These are phyloP conservation scores for Acaromyces ingoldii DNA, from an alignment of 1,284 basidiomycete genomes.

Conservation along the genomic window DNA sequence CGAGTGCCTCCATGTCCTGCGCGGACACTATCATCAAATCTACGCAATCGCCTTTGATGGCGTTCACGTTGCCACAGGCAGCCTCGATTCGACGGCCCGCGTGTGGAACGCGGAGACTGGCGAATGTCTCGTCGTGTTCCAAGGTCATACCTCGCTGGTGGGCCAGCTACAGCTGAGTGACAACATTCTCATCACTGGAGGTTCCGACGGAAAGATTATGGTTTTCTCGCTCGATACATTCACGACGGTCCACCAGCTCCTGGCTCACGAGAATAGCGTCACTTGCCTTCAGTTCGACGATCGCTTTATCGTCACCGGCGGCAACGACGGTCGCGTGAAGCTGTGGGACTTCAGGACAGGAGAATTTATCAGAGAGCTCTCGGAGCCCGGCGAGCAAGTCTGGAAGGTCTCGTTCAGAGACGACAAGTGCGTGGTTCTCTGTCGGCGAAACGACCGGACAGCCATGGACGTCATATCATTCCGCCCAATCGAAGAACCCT, in stretches of 20 bases:
- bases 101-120: conserved; percentile 60
- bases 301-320: conserved; percentile 57
- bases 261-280: conserved; percentile 69
- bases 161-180: conserved; percentile 82
- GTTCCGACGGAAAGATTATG: conserved; percentile 88
- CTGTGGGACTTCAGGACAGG: conserved; percentile 62
- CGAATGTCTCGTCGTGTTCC: conserved; percentile 75
- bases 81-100: conserved; percentile 56
- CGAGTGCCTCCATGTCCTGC: conserved; percentile 73
- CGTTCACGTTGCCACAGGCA: conserved; percentile 74
- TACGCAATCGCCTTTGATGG: conserved; percentile 93
- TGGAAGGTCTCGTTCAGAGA: conserved; percentile 79
- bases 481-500: conserved; percentile 23
- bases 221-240: conserved; percentile 70
- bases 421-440: conserved; percentile 76
- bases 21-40: conserved; percentile 87
- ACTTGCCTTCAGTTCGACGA: conserved; percentile 84
- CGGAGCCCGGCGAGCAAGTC: conserved; percentile 62
- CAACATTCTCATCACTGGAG: conserved; percentile 74
- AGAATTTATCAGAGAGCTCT: conserved; percentile 41
- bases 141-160: conserved; percentile 89
- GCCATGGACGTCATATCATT: conserved; percentile 70
- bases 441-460: conserved; percentile 75
- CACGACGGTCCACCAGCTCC: conserved; percentile 53
- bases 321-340: conserved; percentile 86